phyloP scores from a whole-genome alignment of 1,284 basidiomycete genomes.

The Ustilago hordei region DNA sequence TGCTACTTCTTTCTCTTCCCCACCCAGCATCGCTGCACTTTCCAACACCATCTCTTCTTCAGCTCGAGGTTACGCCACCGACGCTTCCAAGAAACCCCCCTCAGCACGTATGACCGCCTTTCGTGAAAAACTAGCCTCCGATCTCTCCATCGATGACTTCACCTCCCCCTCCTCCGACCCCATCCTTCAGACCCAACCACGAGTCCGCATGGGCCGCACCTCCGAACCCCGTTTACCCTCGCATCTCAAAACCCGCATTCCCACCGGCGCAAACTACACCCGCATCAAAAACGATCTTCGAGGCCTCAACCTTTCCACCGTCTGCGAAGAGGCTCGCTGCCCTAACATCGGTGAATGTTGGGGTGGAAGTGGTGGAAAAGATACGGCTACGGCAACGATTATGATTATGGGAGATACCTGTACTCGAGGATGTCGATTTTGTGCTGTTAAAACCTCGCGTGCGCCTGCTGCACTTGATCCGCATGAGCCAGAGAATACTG shows the following conservation, averaged over 20 bases:
- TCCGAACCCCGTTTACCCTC: slow-evolving; percentile 79
- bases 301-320: slow-evolving; percentile 90
- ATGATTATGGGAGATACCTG: slow-evolving; percentile 99
- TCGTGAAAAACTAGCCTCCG: slow-evolving; percentile 55
- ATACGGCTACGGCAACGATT: slow-evolving; percentile 84
- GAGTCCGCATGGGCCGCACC: slow-evolving; percentile 60
- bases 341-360: slow-evolving; percentile 99
- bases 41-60: background rate
- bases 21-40: slow-evolving; percentile 6
- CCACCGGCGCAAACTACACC: slow-evolving; percentile 86
- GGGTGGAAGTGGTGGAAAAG: slow-evolving; percentile 83
- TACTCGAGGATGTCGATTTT: slow-evolving; percentile 96
- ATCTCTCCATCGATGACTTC: slow-evolving; percentile 61
- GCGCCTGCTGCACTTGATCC: slow-evolving; percentile 90
- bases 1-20: slow-evolving; percentile 13
- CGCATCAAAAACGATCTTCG: slow-evolving; percentile 95
- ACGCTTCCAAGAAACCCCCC: slow-evolving; percentile 23
- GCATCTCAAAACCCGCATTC: slow-evolving; percentile 85
- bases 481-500: slow-evolving; percentile 97
- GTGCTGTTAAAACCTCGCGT: slow-evolving; percentile 93
- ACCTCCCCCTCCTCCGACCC: slow-evolving; percentile 43
- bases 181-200: slow-evolving; percentile 21
- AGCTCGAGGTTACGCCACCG: slow-evolving; percentile 35
- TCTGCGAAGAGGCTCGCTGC: slow-evolving; percentile 98
- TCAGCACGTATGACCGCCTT: slow-evolving; percentile 53